phyloP scores from a whole-genome alignment of 2,329 filamentous ascomycete species.

The Neofusicoccum sp. region DNA sequence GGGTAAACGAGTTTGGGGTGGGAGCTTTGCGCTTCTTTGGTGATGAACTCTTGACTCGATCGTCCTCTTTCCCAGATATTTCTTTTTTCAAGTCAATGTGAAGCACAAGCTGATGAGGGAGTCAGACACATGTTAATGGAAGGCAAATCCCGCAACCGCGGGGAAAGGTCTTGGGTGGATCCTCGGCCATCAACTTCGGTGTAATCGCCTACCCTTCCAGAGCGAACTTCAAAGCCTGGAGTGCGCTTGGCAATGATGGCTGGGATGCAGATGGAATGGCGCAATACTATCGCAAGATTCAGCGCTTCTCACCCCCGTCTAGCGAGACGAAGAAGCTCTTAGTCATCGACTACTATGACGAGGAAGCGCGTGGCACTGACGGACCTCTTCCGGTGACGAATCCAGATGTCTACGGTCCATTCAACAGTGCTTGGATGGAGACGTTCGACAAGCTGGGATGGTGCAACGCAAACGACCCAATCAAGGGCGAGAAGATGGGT shows the following conservation, averaged over 20 bases:
- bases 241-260: constrained; percentile 28
- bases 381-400: constrained; percentile 16
- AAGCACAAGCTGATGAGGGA: background rate
- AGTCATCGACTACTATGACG: constrained; percentile 21
- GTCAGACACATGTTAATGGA: constrained; percentile 4
- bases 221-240: constrained; percentile 9
- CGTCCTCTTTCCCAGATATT: background rate
- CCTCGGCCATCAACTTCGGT: constrained; percentile 33
- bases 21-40: too few species aligned
- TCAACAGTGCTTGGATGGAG: constrained; percentile 22
- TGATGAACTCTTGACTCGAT: background rate
- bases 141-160: constrained; percentile 9
- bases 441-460: constrained; percentile 19
- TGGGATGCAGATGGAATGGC: constrained; percentile 24
- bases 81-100: background rate
- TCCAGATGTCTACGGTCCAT: constrained; percentile 18
- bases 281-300: constrained; percentile 1
- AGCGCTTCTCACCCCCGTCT: constrained; percentile 3
- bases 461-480: constrained; percentile 17
- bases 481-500: constrained; percentile 19
- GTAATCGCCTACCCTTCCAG: constrained; percentile 3
- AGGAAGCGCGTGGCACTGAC: constrained; percentile 11
- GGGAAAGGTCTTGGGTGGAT: constrained; percentile 21
- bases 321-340: constrained; percentile 23
- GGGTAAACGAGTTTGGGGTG: too few species aligned